Evolutionary conservation across 164 flowering plant species (phyloP), one percentile per base, ranked within the genome.

Genomic region (Tetracentron sinense): DNA sequence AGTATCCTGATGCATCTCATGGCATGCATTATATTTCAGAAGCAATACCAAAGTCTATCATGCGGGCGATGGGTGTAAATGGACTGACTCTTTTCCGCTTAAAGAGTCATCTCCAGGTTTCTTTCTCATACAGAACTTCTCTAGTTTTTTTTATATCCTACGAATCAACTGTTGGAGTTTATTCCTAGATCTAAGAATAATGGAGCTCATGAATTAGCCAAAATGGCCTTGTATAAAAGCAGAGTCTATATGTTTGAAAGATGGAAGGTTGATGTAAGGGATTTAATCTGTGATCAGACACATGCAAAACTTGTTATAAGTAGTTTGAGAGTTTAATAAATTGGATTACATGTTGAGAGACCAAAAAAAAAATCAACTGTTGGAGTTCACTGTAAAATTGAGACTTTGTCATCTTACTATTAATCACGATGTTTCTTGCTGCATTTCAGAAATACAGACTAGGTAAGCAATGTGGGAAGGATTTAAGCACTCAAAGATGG

Each of bases 61-160:
- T 88, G 88, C 81, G 91, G 49, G 79, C 85, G 20, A 88, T 88
- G 92, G 81, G 84, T 56, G 90, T 86, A 33, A 86, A 86, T 72
- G 96, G 96, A 28, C 79, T 88, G 54, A 88, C 96, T 42, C 87
- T 88, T 44, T 84, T 78, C 64, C 96, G 86, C 69, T 65, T 88
- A 56, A 88, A 88, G 84, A 84, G 90, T 67, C 96, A 88, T 64
- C 91, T 88, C 54, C 96, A 88, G 96, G 96, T 88, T 72, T 68
- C 44, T 50, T 54, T 38, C 59, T 44, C 16, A 59, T 29, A 27
- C 33, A 29, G 28, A 28, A n/a, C 27, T 38, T 54, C 30, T 38
- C 38, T 47, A 1, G 14, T 38, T 50, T 49, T n/a, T n/a, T 31
- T 60, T 15, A 31, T 62, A 26, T 33, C 51, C 53, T 7, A 54